phyloP scores from a whole-genome alignment of 331 rosid species.

The Telfairia occidentalis region DNA sequence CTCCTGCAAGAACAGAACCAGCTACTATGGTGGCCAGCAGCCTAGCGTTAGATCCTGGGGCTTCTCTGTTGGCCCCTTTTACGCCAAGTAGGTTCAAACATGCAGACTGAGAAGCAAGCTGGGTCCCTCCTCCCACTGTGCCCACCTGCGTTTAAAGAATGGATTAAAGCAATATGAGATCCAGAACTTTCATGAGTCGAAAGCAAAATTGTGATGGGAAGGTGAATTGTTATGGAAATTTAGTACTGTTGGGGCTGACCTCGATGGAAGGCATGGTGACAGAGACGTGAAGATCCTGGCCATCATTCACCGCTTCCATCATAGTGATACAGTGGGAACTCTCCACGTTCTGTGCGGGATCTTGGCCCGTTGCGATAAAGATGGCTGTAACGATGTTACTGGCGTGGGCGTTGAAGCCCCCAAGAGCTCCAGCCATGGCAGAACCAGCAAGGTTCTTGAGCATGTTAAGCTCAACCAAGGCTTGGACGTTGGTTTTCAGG shows the following conservation, averaged over 20 bases:
- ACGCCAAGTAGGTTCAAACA: conserved; percentile 16
- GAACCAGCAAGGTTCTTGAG: conserved; percentile 17
- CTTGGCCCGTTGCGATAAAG: conserved; percentile 18
- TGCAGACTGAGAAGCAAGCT: conserved; percentile 18
- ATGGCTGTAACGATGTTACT: conserved; percentile 13
- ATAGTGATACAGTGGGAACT: conserved; percentile 17
- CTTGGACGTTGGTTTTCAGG: conserved; percentile 10
- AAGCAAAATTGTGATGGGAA: too few species aligned
- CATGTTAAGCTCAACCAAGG: conserved; percentile 18
- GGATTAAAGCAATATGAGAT: neutral
- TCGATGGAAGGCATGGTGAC: conserved; percentile 19
- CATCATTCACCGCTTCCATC: conserved; percentile 19
- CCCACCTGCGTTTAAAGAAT: conserved; percentile 7
- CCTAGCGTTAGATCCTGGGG: conserved; percentile 16
- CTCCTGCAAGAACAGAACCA: conserved; percentile 16
- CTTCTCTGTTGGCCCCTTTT: conserved; percentile 17
- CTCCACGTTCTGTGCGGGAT: conserved; percentile 18
- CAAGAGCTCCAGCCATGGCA: conserved; percentile 22
- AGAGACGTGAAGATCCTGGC: conserved; percentile 16
- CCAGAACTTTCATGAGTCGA: neutral
- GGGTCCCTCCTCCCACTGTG: conserved; percentile 17
- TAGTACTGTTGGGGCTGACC: too few species aligned
- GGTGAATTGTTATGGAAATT: too few species aligned
- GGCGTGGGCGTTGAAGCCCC: conserved; percentile 20
- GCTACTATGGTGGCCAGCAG: conserved; percentile 15